Evolutionary conservation across 805 yeast species (phyloP).

Genomic region (Wickerhamiella hasegawae): DNA sequence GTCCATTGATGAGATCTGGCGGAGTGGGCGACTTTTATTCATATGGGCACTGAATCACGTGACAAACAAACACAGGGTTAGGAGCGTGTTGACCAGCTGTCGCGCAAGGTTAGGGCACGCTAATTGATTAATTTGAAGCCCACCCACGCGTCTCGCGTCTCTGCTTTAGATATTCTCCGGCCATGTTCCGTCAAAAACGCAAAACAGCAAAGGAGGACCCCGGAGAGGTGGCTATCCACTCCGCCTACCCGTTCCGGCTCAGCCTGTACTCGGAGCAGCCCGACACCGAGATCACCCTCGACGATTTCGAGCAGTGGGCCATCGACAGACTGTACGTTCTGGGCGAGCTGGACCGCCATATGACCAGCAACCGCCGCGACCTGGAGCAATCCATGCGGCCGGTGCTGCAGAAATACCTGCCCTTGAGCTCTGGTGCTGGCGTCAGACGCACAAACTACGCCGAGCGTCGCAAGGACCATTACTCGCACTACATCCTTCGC

Average conservation of each 20-base stretch:
- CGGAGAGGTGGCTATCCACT: constrained; percentile 7
- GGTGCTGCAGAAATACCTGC: constrained; percentile 44
- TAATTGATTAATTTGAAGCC: too few species aligned
- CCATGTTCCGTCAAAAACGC: constrained; percentile 4
- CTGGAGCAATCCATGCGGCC: constrained; percentile 52
- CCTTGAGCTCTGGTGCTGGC: constrained; percentile 29
- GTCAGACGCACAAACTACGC: constrained; percentile 21
- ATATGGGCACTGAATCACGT: too few species aligned
- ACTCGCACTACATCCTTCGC: constrained; percentile 76
- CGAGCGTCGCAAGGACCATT: constrained; percentile 78
- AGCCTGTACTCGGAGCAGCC: constrained; percentile 72
- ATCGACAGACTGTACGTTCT: constrained; percentile 74
- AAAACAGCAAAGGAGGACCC: too few species aligned
- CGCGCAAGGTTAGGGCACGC: too few species aligned
- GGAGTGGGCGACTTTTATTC: too few species aligned
- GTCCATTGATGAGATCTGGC: too few species aligned
- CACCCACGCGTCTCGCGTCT: too few species aligned
- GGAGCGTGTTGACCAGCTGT: too few species aligned
- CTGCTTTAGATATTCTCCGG: too few species aligned
- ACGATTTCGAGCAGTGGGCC: constrained; percentile 92
- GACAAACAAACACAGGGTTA: too few species aligned
- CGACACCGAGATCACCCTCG: constrained; percentile 69
- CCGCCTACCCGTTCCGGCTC: constrained; percentile 37
- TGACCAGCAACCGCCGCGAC: constrained; percentile 44
- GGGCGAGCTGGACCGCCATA: constrained; percentile 59